phyloP scores from a whole-genome alignment of 2,329 filamentous ascomycete genomes.

The Penicillium thymicola region DNA sequence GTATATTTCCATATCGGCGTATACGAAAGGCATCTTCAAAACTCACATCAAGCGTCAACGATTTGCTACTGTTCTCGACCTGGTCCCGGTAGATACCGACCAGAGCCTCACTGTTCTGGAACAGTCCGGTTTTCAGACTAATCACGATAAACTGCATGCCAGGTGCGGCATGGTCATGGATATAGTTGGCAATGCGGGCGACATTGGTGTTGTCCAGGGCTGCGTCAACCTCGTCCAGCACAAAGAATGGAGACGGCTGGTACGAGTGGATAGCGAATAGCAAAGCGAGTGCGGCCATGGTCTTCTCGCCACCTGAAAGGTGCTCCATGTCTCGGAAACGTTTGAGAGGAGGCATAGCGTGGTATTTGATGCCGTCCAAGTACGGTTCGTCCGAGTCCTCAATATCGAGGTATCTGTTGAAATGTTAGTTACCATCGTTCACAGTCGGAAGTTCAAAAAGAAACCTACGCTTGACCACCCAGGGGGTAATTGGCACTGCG shows the following conservation, averaged over 20 bases:
- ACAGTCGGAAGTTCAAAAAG: neutral
- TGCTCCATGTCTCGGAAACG: constrained; percentile 99
- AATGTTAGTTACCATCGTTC: constrained; percentile 3
- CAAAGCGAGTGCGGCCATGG: constrained; percentile 94
- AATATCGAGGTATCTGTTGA: constrained; percentile 72
- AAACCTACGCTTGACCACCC: constrained; percentile 66
- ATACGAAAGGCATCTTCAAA: neutral
- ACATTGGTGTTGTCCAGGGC: constrained; percentile 98
- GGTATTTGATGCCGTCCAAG: constrained; percentile 92
- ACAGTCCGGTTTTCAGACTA: constrained; percentile 88
- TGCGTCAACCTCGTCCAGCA: constrained; percentile 95
- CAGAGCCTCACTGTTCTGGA: constrained; percentile 92
- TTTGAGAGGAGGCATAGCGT: constrained; percentile 97
- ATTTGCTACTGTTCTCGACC: constrained; percentile 84
- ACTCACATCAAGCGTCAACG: constrained; percentile 92
- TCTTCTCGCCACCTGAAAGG: constrained; percentile 95
- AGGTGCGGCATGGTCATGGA: constrained; percentile 86
- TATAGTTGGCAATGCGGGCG: constrained; percentile 92
- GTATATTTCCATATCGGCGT: neutral
- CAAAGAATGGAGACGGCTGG: constrained; percentile 94
- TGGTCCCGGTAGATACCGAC: constrained; percentile 97
- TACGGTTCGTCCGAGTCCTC: constrained; percentile 97
- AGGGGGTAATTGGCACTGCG: constrained; percentile 85
- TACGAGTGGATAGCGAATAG: constrained; percentile 96
- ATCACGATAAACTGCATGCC: constrained; percentile 99